Conservation (phyloP, 1,284 basidiomycete genomes). For the Austroboletus niveus region DNA sequence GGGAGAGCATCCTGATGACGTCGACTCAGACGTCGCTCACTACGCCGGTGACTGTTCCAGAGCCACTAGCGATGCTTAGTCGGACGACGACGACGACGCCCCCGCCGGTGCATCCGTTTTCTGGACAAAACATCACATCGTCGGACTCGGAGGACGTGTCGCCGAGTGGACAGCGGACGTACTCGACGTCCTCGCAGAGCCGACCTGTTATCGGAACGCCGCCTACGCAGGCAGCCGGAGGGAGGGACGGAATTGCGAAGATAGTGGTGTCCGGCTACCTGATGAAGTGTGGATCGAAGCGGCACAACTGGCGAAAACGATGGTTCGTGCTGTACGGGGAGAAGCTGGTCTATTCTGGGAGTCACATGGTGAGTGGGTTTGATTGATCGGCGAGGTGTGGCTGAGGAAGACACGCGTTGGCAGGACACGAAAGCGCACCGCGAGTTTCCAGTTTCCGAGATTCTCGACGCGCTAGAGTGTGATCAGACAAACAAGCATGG, state of each 20-base stretch:
- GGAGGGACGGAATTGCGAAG: slow-evolving; percentile 60
- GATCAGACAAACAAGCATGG: slow-evolving; percentile 49
- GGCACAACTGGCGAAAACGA: slow-evolving; percentile 93
- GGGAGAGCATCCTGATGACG: slow-evolving; percentile 60
- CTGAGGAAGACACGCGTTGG: slow-evolving; percentile 16
- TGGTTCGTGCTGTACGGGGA: slow-evolving; percentile 87
- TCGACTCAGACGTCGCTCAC: slow-evolving; percentile 55
- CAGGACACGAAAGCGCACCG: slow-evolving; percentile 88
- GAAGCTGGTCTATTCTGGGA: slow-evolving; percentile 79
- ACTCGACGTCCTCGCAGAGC: slow-evolving; percentile 43
- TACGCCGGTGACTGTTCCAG: slow-evolving; percentile 48
- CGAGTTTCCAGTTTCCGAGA: slow-evolving; percentile 79
- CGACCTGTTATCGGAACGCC: slow-evolving; percentile 37
- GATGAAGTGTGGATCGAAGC: slow-evolving; percentile 94
- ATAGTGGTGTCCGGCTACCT: slow-evolving; percentile 86
- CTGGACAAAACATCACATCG: slow-evolving; percentile 52
- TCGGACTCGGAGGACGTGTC: slow-evolving; percentile 75
- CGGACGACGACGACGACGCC: slow-evolving; percentile 40
- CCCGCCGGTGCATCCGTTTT: slow-evolving; percentile 38
- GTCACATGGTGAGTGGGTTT: slow-evolving; percentile 76
- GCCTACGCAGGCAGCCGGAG: slow-evolving; percentile 36
- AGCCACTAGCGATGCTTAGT: slow-evolving; percentile 32
- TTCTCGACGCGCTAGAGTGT: slow-evolving; percentile 93
- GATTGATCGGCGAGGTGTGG: slow-evolving; percentile 5
- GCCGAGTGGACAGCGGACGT: slow-evolving; percentile 38